These are phyloP conservation scores for Monosporascus ibericus DNA, from an alignment of 2,329 filamentous ascomycete genomes.

Conservation along the genomic window DNA sequence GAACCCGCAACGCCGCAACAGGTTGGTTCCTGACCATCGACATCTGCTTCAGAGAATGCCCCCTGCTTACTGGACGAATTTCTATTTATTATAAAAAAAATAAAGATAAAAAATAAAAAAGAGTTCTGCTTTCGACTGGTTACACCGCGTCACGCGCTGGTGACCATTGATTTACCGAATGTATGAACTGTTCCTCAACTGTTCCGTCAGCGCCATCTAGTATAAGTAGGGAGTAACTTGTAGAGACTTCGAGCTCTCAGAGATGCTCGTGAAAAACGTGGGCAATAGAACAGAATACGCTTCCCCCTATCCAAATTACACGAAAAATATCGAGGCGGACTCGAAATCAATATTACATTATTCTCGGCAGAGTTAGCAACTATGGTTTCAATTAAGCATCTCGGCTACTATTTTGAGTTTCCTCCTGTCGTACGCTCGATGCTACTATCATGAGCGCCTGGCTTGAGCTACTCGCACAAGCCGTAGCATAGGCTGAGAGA, in stretches of 20 bases:
- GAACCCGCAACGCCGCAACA: too few species aligned
- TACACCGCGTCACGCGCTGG: background rate
- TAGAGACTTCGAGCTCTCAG: background rate
- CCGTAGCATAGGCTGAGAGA: conserved; percentile 6
- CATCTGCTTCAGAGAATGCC: background rate
- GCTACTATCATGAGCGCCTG: conserved; percentile 10
- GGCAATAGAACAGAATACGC: background rate
- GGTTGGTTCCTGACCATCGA: too few species aligned
- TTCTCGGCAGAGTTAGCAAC: background rate
- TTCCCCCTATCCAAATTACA: background rate
- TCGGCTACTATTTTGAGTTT: conserved; percentile 2
- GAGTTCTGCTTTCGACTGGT: background rate
- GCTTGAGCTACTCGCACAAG: conserved; percentile 9
- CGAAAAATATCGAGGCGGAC: too few species aligned
- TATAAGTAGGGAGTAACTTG: background rate
- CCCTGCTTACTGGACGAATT: background rate
- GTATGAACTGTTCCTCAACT: background rate
- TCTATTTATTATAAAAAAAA: too few species aligned
- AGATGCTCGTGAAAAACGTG: background rate
- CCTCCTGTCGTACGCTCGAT: conserved; percentile 7
- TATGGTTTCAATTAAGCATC: conserved; percentile 1
- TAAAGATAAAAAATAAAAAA: too few species aligned
- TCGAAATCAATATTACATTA: too few species aligned
- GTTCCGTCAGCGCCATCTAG: background rate
- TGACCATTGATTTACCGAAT: background rate